Base-by-base conservation (phyloP, 139 green algal genomes). In the Pleodorina starrii region DNA sequence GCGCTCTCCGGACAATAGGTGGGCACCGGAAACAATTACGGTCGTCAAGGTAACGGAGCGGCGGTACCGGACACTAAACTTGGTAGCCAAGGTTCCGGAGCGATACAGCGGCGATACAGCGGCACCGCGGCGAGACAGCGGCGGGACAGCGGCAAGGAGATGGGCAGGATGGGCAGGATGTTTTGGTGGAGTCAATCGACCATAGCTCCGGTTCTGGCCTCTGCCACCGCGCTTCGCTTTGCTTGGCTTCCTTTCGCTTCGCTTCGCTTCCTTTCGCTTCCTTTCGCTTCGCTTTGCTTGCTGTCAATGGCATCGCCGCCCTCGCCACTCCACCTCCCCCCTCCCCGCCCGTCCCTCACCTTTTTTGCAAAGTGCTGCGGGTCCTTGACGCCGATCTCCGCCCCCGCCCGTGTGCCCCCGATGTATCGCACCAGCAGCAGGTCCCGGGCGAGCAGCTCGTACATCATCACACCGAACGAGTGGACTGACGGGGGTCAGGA, bases 391-490 rank as follows among this genome's bases (percentile, higher is more conserved):
- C 60, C 81, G 42, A 87, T 42, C 42, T 63, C 81, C 60, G 27
- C 19, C 9, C 42, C 81, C 40, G 81, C 59, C 29, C 63, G 63
- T 1, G 81, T 77, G 35, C 80, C 79, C 21, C 80, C 88, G 12
- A 88, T 68, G 63, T 91, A 84, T 25, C 48, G 72, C 48, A 92
- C 82, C 36, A 92, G 46, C 60, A 92, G 75, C 63, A 90, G 79
- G 54, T 66, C 80, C 10, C 89, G 84, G 1, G 84, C 36, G 54
- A 90, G 38, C 76, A 92, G 63, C 77, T 92, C 89, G 51, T 92
- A 92, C 66, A 73, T 51, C 88, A 97, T 90, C 29, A 97, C 90
- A 46, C 90, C 96, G 84, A 97, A 97, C 27, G 44, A 90, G 60
- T 29, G 44, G 14, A 73, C 36, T 51, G 78, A 51, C 9, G 42